Evolutionary conservation across 169 alveolate genomes (phyloP).

Genomic region (Perkinsus chesapeaki): DNA sequence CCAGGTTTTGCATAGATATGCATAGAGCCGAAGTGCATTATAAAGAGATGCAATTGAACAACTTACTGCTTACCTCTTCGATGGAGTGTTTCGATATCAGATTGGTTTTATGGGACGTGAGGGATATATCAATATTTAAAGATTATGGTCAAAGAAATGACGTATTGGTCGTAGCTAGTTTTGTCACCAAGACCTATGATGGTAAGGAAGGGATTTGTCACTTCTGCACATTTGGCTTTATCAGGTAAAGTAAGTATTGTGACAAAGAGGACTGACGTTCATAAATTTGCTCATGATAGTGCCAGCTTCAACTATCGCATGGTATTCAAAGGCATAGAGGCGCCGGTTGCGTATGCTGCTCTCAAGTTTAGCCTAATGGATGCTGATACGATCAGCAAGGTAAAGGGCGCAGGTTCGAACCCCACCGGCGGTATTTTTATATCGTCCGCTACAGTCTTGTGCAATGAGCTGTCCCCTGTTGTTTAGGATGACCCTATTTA

Average conservation of each 20-base stretch:
- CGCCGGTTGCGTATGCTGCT: too few relatives aligned
- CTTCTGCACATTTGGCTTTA: not conserved
- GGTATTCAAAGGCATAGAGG: not conserved
- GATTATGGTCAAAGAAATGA: not conserved
- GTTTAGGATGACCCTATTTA: too few relatives aligned
- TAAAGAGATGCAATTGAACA: too few relatives aligned
- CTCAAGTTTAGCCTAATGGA: too few relatives aligned
- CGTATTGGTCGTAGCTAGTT: not conserved
- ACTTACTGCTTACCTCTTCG: too few relatives aligned
- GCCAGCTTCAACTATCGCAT: conserved; percentile 29
- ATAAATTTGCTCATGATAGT: not conserved
- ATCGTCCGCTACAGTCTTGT: too few relatives aligned
- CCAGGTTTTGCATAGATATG: too few relatives aligned
- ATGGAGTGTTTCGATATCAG: conserved; percentile 28
- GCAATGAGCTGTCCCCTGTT: too few relatives aligned
- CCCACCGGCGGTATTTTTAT: too few relatives aligned
- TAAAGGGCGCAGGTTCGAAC: too few relatives aligned
- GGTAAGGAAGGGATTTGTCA: conserved; percentile 13
- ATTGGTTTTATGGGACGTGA: conserved; percentile 21
- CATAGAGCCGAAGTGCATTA: too few relatives aligned
- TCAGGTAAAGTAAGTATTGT: not conserved
- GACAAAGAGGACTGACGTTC: conserved; percentile 20
- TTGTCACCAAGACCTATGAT: conserved; percentile 17
- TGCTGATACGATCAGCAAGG: too few relatives aligned
- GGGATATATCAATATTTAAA: conserved; percentile 16